Evolutionary conservation across 148 eudicot genomes (phyloP).

Genomic region (Camellia lanceoleosa): DNA sequence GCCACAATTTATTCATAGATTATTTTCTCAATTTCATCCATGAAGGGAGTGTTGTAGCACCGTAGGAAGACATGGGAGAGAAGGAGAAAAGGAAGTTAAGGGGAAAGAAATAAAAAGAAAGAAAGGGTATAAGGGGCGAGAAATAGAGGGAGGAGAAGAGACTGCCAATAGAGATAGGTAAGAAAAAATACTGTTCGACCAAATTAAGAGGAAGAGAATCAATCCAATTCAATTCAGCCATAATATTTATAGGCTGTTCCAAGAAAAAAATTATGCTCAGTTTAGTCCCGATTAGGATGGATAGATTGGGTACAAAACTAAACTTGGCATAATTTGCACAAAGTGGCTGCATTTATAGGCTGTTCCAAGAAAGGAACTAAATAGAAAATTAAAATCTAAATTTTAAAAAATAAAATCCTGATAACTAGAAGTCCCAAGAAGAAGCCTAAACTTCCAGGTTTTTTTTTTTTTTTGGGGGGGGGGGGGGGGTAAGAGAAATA

Average conservation of each 20-base stretch:
- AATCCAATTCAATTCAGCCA: not conserved
- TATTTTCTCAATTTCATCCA: not conserved
- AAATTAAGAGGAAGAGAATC: not conserved
- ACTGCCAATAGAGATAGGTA: not conserved
- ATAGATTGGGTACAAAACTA: no score
- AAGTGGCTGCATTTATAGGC: not conserved
- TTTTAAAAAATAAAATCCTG: no score
- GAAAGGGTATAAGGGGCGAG: not conserved
- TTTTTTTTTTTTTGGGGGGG: no score
- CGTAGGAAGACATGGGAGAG: not conserved
- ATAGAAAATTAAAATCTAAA: no score
- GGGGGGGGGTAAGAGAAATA: no score
- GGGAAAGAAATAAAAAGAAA: not conserved
- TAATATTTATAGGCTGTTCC: not conserved
- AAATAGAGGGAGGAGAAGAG: slow-evolving; percentile 3
- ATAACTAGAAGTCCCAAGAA: no score
- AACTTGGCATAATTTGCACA: no score
- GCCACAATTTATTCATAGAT: not conserved
- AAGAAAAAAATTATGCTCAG: no score
- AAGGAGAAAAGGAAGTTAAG: not conserved
- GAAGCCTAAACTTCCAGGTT: no score
- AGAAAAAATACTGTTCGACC: not conserved
- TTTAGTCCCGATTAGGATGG: no score
- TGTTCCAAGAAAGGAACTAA: not conserved
- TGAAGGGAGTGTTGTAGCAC: not conserved